Evolutionary conservation across 2,329 filamentous ascomycete genomes (phyloP), one percentile per base, ranked within the genome.

Genomic region (Thielaviopsis musarum): DNA sequence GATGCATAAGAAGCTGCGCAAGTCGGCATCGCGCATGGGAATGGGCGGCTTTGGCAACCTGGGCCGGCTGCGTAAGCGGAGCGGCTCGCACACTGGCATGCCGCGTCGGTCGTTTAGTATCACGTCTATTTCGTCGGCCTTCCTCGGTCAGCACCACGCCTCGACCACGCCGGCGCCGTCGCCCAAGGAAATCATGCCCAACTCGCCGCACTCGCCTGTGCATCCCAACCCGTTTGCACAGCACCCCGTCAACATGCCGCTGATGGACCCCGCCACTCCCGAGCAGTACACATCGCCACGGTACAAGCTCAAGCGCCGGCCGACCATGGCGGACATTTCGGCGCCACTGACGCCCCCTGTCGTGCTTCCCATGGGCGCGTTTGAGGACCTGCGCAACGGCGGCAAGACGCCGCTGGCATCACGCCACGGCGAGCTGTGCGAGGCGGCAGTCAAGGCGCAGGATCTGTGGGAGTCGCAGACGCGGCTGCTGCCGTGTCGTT

Each of bases 1-100:
- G 59, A 67, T 64, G 19, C 67, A 65, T 58, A 79, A 79, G 71
- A 80, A 79, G 67, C 69, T 81, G 55, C 76, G 79, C 59, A 77
- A 77, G 69, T 75, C 73, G 7, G 69, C 74, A 59, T 73, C 74
- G n/a, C 69, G 67, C 57, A 64, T 70, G 13, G 72, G 67, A 56
- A 64, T 71, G 13, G 72, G 73, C 12, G 69, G 75, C 62, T 71
- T 77, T 62, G 63, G 70, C 58, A 59, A 68, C 57, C 60, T 68
- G 13, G 67, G 70, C 34, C 68, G 68, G 38, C 63, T 74, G 28
- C 68, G 70, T 48, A 59, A 66, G 63, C 61, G 65, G 63, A 30
- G 64, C 64, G 28, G 62, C 63, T 66, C 60, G 49, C 28, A 59
- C 34, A 56, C 56, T 12, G 51, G 55, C 5, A 51, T 62, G 64